Evolutionary conservation across 140 eudicot genomes (phyloP), one percentile per base, ranked within the genome.

Genomic region (Flaveria floridana): DNA sequence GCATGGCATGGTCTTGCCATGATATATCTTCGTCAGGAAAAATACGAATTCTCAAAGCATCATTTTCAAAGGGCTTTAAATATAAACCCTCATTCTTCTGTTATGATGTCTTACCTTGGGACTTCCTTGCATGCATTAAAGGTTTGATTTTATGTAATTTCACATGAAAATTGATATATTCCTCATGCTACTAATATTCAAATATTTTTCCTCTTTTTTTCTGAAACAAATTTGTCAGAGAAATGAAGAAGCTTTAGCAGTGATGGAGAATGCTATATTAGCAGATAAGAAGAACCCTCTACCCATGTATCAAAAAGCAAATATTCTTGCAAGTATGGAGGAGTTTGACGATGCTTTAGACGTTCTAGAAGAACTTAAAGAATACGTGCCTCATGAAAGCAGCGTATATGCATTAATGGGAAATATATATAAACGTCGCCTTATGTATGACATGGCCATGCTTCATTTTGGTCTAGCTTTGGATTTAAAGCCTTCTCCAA

Each of bases 1-100:
- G 95, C 99, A 30, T 95, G 99, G 99, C 87, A 95, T 80, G 99
- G 99, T 21, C 97, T 95, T 57, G 99, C 97, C 72, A 95, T 95
- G 97, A 79, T 95, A 70, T 95, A 88, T 79, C 97, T 95, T 68
- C 90, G 95, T 37, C 97, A 91, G 68, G 99, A 95, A 86, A 95
- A 91, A 83, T 91, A 87, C 73, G 95, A 91, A 63, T 95, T 95
- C 86, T 88, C 99, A 50, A 97, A 89, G 87, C 99, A 95, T 82
- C 96, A 95, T 78, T 95, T 95, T 80, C 87, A 96, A 28, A 86
- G 84, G 80, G 97, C 99, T 39, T 84, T 84, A 62, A 81, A 78
- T 58, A 95, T 95, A 30, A 91, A 91, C 82, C 85, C 97, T 0
- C 88, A 80, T 55, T 95, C 99, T 47, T 95, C 99, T 77, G 96